Base-by-base conservation (phyloP, 2,329 filamentous ascomycete genomes). In the Colletotrichum zoysiae region DNA sequence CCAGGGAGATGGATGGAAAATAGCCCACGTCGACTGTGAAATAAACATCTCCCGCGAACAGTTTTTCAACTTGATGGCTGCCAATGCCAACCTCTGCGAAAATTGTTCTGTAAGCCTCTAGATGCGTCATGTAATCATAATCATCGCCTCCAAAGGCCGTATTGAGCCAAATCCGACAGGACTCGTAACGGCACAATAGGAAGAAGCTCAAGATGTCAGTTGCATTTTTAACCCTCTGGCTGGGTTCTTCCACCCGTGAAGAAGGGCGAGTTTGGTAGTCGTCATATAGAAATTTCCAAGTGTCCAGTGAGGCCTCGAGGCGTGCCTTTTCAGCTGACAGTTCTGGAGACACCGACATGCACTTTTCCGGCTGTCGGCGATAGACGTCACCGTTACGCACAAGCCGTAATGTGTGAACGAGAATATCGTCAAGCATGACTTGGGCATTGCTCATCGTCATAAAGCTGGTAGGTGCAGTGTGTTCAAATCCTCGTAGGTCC, bases 101-200 rank as follows among this genome's bases (percentile, higher is more conserved):
- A 20, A 58, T 58, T 6, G 14, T 33, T 5, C 44, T 18, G 2
- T 58, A 65, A 5, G 42, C 46, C 3, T 42, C 35, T 16, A 48
- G 30, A 9, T 69, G 26, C 26, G 20, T 35, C 1, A 35, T 16
- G 20, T 69, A 53, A 11, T 65, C 66, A 2, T 69, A 48, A 1
- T 5, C 26, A 11, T 40, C 44, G 9, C n/a, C 8, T 0, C 48
- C 62, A 3, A 66, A 40, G 1, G 62, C 67, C 16, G 56, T 66
- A 11, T 70, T 66, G 14, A 60, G 12, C 67, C 62, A 70, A 12
- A 56, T 46, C 12, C 53, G 58, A 8, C 67, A 70, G 9, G 46
- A 60, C 14, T 55, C 56, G 40, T 53, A 56, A 12, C 67, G 55
- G 12, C n/a, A 46, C 8, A 35, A 14, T 8, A 70, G 62, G 0